Evolutionary conservation across 371 early-diverging fungal species (phyloP).

Genomic region (Mortierella sp.): DNA sequence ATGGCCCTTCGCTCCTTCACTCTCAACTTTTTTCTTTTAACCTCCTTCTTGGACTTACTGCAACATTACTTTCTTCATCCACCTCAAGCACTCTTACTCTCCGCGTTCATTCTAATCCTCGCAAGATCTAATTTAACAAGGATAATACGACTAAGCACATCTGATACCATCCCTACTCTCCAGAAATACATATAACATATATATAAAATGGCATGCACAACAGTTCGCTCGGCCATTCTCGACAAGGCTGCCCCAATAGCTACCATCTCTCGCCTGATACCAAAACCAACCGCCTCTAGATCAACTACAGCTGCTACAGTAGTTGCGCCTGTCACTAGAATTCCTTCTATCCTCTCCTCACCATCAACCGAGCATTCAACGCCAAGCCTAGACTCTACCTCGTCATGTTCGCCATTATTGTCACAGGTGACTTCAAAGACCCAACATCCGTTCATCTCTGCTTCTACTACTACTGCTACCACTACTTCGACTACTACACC

Average conservation of each 20-base stretch:
- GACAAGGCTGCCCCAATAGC: conserved; percentile 38
- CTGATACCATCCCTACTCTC: too few relatives aligned
- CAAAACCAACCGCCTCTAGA: conserved; percentile 7
- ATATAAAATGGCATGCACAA: conserved; percentile 40
- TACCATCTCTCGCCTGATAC: conserved; percentile 21
- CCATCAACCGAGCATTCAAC: not conserved
- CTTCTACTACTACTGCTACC: not conserved
- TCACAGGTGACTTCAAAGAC: conserved; percentile 2
- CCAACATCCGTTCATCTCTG: not conserved
- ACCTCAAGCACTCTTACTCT: too few relatives aligned
- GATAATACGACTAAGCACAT: too few relatives aligned
- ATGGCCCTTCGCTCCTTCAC: too few relatives aligned
- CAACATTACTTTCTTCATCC: too few relatives aligned
- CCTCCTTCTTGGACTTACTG: too few relatives aligned
- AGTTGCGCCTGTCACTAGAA: not conserved
- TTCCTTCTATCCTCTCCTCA: not conserved
- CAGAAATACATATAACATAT: too few relatives aligned
- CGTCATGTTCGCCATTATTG: not conserved
- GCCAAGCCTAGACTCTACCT: not conserved
- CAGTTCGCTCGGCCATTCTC: conserved; percentile 33
- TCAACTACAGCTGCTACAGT: conserved; percentile 5
- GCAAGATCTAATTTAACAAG: too few relatives aligned
- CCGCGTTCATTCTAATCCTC: too few relatives aligned
- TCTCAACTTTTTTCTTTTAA: too few relatives aligned
- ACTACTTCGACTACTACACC: not conserved